Base-by-base conservation (phyloP, 2,329 filamentous ascomycete genomes). In the Septoria linicola region DNA sequence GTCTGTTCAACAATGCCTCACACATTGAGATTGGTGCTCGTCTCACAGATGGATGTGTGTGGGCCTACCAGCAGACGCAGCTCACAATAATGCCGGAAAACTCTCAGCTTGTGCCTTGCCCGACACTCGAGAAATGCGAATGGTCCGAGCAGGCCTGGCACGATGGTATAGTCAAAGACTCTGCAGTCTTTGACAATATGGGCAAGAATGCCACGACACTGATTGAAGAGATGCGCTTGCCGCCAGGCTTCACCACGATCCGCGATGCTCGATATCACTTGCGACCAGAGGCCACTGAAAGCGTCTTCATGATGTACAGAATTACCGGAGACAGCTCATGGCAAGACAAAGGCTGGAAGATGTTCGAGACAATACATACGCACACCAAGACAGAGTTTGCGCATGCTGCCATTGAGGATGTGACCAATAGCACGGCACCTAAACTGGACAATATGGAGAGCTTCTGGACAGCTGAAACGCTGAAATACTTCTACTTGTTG, bases 231-330 rank as follows among this genome's bases (percentile, higher is more conserved):
- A 76, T 65, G 64, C 73, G 72, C 8, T 60, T 85, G 4, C 76
- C 78, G 6, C 71, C 69, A 4, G 84, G 83, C 16, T 80, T 85
- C 65, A 72, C 77, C 2, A 72, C 72, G 14, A 75, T 85, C 40
- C 67, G 71, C 35, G 80, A 84, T 51, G 69, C 73, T 34, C 76
- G 77, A 49, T 88, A 88, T 63, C 80, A 87, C 23, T 74, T 89
- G 37, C 79, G 84, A 6, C 87, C 87, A 16, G 88, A 92, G 70
- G 87, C 87, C 2, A 89, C 92, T 47, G 88, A 92, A 72, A 87
- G 83, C 11, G 80, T 93, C 3, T 92, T 89, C 68, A 80, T 89
- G 64, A 81, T 92, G 75, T 89, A 85, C 67, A 80, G 87, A 51
- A 75, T 88, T 52, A 89, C 86, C 0, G 87, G 85, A 20, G 81